Evolutionary conservation across 208 protist species (phyloP), one percentile per base, ranked within the genome.

Genomic region (Wallacemonas sp.): DNA sequence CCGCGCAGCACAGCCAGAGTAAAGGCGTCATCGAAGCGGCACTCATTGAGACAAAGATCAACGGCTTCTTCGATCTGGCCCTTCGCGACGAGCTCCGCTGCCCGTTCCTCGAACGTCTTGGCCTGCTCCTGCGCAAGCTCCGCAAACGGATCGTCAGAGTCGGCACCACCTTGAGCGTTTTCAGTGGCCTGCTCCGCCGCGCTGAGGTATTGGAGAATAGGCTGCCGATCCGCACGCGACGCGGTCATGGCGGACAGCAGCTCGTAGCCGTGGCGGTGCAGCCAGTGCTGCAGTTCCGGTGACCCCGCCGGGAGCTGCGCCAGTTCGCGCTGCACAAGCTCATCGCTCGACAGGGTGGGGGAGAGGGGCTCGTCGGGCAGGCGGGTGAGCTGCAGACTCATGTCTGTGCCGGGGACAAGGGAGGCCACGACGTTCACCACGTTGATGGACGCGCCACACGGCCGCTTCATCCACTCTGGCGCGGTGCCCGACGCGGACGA

Each of bases 21-120:
- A 58, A 89, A 94, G 42, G 89, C 89, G 68, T 94, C 89, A 30
- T 75, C 83, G 75, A 83, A 94, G 55, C 59, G 71, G 41, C 66
- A 36, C 45, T 78, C 68, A 26, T 79, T 70, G 33, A 94, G 69
- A 73, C 89, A 94, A 22, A 88, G 65, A 50, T 90, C 76, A 52
- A 91, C 83, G 44, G 85, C 85, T 68, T 85, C 81, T 59, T 79
- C 71, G 41, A 92, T 81, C 36, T 76, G 71, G 30, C 85, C 83
- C n/a, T 60, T 76, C 38, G 68, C 79, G 37, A 94, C 76, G n/a
- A 76, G 61, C 54, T 83, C 70, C 29, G 85, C 64, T 24, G 75
- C 75, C 44, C 81, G 67, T 57, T 91, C 84, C 61, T 90, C 84
- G 71, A 81, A 77, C 26, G 50, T 73, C 63, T 86, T 81, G 58